phyloP scores from a whole-genome alignment of 2,329 filamentous ascomycete genomes.

The Chrysosporium queenslandicum region DNA sequence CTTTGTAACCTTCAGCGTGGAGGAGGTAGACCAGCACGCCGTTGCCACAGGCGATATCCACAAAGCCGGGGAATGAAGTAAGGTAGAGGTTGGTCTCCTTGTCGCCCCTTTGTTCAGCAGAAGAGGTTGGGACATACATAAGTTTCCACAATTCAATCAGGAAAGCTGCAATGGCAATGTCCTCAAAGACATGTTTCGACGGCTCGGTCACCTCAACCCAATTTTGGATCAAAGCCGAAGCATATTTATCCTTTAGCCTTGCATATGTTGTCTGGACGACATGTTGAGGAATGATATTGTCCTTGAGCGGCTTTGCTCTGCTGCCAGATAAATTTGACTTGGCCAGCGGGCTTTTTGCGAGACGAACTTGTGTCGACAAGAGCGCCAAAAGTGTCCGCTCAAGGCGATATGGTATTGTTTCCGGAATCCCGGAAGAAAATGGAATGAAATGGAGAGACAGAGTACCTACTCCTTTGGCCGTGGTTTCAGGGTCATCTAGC shows the following conservation, averaged over 20 bases:
- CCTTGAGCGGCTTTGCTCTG: slow-evolving; percentile 76
- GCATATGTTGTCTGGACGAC: slow-evolving; percentile 74
- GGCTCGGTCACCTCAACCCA: slow-evolving; percentile 88
- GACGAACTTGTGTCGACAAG: slow-evolving; percentile 31
- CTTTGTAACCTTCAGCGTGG: slow-evolving; percentile 65
- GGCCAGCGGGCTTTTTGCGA: slow-evolving; percentile 23
- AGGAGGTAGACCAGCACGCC: slow-evolving; percentile 81
- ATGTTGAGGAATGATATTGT: slow-evolving; percentile 66
- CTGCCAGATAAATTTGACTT: slow-evolving; percentile 30
- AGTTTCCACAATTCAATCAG: slow-evolving; percentile 81
- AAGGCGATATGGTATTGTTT: slow-evolving; percentile 31
- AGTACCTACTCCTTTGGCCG: slow-evolving; percentile 23
- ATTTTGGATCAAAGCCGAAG: slow-evolving; percentile 54
- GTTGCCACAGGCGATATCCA: slow-evolving; percentile 94
- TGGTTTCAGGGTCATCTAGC: slow-evolving; percentile 23
- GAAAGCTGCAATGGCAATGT: slow-evolving; percentile 82
- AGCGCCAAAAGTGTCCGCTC: slow-evolving; percentile 32
- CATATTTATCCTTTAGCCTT: slow-evolving; percentile 68
- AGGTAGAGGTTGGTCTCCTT: slow-evolving; percentile 17
- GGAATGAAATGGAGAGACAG: slow-evolving; percentile 45
- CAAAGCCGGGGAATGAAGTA: slow-evolving; percentile 66
- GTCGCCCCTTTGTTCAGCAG: slow-evolving; percentile 12
- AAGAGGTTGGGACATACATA: slow-evolving; percentile 53
- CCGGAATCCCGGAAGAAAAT: slow-evolving; percentile 29
- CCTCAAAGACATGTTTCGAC: slow-evolving; percentile 88